These are phyloP conservation scores for Fistulinella prunicolor DNA, from an alignment of 768 basidiomycete species.

Conservation along the genomic window DNA sequence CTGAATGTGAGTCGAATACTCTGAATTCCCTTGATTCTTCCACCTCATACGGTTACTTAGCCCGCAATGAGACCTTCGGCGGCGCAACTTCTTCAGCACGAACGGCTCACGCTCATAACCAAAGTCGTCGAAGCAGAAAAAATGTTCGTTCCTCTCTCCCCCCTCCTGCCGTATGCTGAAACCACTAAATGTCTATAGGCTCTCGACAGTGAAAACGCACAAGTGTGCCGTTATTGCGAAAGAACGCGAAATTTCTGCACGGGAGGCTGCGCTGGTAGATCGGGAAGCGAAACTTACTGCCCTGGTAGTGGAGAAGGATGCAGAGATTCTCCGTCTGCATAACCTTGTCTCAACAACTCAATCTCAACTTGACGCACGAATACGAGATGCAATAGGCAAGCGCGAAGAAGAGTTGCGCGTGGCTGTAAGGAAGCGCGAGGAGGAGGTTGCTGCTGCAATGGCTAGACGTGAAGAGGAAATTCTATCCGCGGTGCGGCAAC, in stretches of 20 bases:
- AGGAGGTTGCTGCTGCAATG: conserved; percentile 66
- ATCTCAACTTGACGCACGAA: conserved; percentile 41
- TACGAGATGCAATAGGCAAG: conserved; percentile 55
- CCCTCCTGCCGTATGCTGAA: background rate
- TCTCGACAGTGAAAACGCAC: conserved; percentile 62
- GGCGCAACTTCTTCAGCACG: conserved; percentile 75
- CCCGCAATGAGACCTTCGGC: conserved; percentile 87
- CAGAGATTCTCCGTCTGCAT: conserved; percentile 52
- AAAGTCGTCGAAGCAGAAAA: conserved; percentile 78
- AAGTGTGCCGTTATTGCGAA: conserved; percentile 51
- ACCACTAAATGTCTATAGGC: conserved; percentile 36
- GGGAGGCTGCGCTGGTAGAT: conserved; percentile 54
- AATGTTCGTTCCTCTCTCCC: conserved; percentile 45
- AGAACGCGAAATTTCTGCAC: conserved; percentile 61
- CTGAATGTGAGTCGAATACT: conserved; percentile 55
- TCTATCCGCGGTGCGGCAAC: conserved; percentile 58
- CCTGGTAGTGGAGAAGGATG: conserved; percentile 54
- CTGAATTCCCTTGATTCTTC: background rate
- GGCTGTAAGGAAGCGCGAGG: conserved; percentile 64
- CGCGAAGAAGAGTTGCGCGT: conserved; percentile 70
- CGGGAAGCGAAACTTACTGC: conserved; percentile 51
- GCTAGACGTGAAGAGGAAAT: conserved; percentile 67
- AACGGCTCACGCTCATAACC: conserved; percentile 65
- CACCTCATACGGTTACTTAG: conserved; percentile 34
- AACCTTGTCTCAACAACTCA: conserved; percentile 40